Evolutionary conservation across 768 basidiomycete genomes (phyloP).

Genomic region (Calvatia gigantea): DNA sequence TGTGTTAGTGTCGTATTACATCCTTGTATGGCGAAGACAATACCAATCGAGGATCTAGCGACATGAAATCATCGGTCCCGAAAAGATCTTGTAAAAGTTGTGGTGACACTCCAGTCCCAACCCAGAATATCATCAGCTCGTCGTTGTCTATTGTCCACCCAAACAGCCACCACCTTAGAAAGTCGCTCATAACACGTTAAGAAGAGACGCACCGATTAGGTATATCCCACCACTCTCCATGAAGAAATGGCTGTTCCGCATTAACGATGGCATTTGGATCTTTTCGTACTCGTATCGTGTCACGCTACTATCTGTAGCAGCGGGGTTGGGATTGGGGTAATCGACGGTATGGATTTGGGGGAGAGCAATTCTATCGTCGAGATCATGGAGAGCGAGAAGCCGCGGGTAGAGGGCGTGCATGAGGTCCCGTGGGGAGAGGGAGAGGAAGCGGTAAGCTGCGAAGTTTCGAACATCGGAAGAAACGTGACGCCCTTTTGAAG

Average conservation of each 20-base stretch:
- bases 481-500: conserved; percentile 67
- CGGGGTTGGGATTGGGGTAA: not conserved
- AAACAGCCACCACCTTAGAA: not conserved
- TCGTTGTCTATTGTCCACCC: conserved; percentile 66
- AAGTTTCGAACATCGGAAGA: conserved; percentile 93
- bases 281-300: conserved; percentile 22
- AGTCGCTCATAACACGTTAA: not conserved
- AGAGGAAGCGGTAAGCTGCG: conserved; percentile 71
- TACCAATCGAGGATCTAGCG: conserved; percentile 70
- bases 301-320: conserved; percentile 1
- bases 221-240: conserved; percentile 95
- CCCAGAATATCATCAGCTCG: conserved; percentile 85
- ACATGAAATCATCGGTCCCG: conserved; percentile 73
- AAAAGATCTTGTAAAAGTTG: conserved; percentile 82
- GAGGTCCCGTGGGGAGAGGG: conserved; percentile 63
- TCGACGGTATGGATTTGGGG: conserved; percentile 36
- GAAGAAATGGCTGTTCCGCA: conserved; percentile 78
- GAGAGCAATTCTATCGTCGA: conserved; percentile 67
- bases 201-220: conserved; percentile 64
- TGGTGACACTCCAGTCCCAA: conserved; percentile 79
- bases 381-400: conserved; percentile 83
- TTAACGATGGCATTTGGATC: conserved; percentile 67
- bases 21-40: not conserved
- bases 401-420: conserved; percentile 86
- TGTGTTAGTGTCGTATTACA: not conserved